A percentile compares a stretch with the other conserved stretches of the same genome.
Evolutionary conservation across 768 basidiomycete genomes (phyloP).

Genomic region (Fomitopsis pulvina): DNA sequence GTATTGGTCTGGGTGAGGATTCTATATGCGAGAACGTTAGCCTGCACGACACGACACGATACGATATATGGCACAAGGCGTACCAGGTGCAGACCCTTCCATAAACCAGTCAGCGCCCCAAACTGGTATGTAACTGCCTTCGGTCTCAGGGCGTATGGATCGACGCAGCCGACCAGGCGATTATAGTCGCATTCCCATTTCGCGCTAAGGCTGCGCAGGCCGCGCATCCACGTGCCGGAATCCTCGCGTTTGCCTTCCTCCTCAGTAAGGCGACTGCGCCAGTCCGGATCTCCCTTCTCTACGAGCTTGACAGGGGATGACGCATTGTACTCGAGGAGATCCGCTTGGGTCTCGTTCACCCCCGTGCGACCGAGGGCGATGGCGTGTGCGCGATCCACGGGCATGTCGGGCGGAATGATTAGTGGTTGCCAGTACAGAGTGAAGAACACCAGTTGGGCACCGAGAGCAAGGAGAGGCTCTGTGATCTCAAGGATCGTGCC

Average conservation of each 20-base stretch:
- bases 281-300: conserved; percentile 20
- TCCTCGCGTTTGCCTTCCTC: conserved; percentile 22
- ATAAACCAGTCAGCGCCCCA: conserved; percentile 49
- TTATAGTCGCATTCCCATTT: conserved; percentile 56
- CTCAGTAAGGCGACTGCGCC: conserved; percentile 14
- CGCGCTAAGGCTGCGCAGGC: conserved; percentile 30
- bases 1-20: conserved; percentile 19
- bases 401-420: conserved; percentile 24
- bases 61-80: conserved; percentile 28
- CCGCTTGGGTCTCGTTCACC: conserved; percentile 48
- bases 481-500: conserved; percentile 16
- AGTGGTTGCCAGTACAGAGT: conserved; percentile 47
- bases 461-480: conserved; percentile 42
- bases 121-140: conserved; percentile 36
- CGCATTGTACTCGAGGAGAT: conserved; percentile 40
- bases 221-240: conserved; percentile 17
- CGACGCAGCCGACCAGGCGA: conserved; percentile 40
- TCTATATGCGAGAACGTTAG: conserved; percentile 7
- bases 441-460: conserved; percentile 61
- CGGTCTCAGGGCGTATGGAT: conserved; percentile 27
- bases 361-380: conserved; percentile 19
- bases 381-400: conserved; percentile 22
- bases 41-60: conserved; percentile 1
- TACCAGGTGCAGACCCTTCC: conserved; percentile 60
- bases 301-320: conserved; percentile 30